Evolutionary conservation across 768 basidiomycete genomes (phyloP).

Genomic region (Leccinum longicurvipes): DNA sequence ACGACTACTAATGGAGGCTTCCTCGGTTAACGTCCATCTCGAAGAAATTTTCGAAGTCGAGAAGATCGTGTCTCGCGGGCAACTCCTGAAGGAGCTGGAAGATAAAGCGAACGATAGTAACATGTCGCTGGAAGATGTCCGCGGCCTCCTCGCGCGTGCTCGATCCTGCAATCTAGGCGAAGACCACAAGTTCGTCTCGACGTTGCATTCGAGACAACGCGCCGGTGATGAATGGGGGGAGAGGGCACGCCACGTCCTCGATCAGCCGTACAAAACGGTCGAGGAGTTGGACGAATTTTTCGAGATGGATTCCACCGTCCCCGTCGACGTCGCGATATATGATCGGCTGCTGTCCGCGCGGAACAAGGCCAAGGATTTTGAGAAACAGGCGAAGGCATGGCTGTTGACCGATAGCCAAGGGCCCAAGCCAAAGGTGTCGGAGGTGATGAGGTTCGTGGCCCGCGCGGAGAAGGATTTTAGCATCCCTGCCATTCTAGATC

Average conservation of each 20-base stretch:
- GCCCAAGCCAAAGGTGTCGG: slow-evolving; percentile 59
- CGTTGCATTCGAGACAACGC: slow-evolving; percentile 59
- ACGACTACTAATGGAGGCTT: slow-evolving; percentile 62
- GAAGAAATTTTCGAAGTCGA: slow-evolving; percentile 77
- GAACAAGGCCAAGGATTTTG: slow-evolving; percentile 72
- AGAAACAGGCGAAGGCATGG: slow-evolving; percentile 75
- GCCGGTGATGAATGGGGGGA: slow-evolving; percentile 79
- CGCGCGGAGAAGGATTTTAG: slow-evolving; percentile 77
- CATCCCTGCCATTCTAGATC: slow-evolving; percentile 60
- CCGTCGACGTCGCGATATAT: slow-evolving; percentile 65
- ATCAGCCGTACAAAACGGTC: slow-evolving; percentile 69
- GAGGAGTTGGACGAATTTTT: slow-evolving; percentile 74
- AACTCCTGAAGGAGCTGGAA: slow-evolving; percentile 72
- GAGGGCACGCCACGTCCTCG: slow-evolving; percentile 60
- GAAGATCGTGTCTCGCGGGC: slow-evolving; percentile 76
- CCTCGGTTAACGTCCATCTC: slow-evolving; percentile 78
- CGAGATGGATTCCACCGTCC: slow-evolving; percentile 59
- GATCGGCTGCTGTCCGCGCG: slow-evolving; percentile 63
- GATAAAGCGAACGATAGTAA: slow-evolving; percentile 64
- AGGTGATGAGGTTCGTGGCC: slow-evolving; percentile 64
- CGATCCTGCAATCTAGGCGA: slow-evolving; percentile 59
- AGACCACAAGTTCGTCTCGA: slow-evolving; percentile 62
- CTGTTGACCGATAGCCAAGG: slow-evolving; percentile 53
- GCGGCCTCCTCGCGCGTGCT: slow-evolving; percentile 67
- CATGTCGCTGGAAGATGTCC: slow-evolving; percentile 74